Evolutionary conservation across 2,329 filamentous ascomycete species (phyloP).

Genomic region (Lachnum nothofagi): DNA sequence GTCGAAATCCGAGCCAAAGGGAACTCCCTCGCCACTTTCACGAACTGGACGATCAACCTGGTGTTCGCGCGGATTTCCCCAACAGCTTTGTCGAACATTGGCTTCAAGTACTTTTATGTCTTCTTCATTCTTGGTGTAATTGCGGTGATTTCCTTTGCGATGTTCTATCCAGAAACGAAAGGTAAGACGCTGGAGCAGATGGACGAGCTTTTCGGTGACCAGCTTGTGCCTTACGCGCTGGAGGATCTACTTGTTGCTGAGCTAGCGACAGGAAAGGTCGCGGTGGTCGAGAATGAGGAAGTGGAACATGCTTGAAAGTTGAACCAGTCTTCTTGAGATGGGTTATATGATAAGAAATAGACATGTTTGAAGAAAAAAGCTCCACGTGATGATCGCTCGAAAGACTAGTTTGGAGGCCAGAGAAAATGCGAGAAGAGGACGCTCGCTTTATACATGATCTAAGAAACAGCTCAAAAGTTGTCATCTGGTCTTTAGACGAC

Average conservation of each 20-base stretch:
- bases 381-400: no score
- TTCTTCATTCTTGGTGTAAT: slow-evolving; percentile 43
- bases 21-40: slow-evolving; percentile 52
- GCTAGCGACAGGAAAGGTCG: no score
- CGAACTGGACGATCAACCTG: slow-evolving; percentile 55
- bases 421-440: no score
- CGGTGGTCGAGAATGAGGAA: no score
- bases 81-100: slow-evolving; percentile 48
- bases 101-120: slow-evolving; percentile 45
- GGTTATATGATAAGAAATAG: no score
- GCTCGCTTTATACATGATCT: no score
- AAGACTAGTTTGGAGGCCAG: no score
- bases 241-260: slow-evolving; percentile 32
- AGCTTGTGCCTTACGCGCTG: slow-evolving; percentile 35
- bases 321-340: no score
- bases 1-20: slow-evolving; percentile 55
- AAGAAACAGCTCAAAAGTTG: no score
- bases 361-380: no score
- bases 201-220: slow-evolving; percentile 32
- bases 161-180: slow-evolving; percentile 28
- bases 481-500: no score
- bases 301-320: no score
- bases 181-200: slow-evolving; percentile 31
- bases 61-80: slow-evolving; percentile 47
- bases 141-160: slow-evolving; percentile 32